These are phyloP conservation scores for Solanum sejunctum DNA, from an alignment of 257 asterid genomes.

Conservation along the genomic window DNA sequence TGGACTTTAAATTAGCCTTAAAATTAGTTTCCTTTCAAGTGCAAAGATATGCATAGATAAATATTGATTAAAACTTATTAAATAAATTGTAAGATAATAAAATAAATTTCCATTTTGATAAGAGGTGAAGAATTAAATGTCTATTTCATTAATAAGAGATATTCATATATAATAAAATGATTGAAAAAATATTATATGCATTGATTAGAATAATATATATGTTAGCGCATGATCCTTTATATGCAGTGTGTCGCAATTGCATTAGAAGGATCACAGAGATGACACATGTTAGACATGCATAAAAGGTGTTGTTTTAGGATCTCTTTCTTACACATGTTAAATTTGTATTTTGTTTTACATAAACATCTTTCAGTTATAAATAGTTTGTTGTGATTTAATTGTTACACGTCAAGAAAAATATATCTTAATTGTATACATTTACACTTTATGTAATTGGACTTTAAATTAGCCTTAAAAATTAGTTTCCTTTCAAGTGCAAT, in stretches of 20 bases:
- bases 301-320: background rate
- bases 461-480: background rate
- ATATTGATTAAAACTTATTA: background rate
- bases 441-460: background rate
- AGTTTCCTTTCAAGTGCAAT: background rate
- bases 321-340: background rate
- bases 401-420: background rate
- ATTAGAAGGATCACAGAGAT: background rate
- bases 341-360: background rate
- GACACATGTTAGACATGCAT: background rate
- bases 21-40: background rate
- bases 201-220: background rate
- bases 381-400: background rate
- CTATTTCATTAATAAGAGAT: background rate
- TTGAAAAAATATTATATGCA: background rate
- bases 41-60: background rate
- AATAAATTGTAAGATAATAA: background rate
- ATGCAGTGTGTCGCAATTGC: background rate
- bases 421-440: background rate
- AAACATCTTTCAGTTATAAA: background rate
- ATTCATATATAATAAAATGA: background rate
- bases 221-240: background rate
- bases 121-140: background rate
- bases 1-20: background rate
- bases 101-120: background rate